phyloP scores from a whole-genome alignment of 805 yeast species.

The Brettanomyces nanus region DNA sequence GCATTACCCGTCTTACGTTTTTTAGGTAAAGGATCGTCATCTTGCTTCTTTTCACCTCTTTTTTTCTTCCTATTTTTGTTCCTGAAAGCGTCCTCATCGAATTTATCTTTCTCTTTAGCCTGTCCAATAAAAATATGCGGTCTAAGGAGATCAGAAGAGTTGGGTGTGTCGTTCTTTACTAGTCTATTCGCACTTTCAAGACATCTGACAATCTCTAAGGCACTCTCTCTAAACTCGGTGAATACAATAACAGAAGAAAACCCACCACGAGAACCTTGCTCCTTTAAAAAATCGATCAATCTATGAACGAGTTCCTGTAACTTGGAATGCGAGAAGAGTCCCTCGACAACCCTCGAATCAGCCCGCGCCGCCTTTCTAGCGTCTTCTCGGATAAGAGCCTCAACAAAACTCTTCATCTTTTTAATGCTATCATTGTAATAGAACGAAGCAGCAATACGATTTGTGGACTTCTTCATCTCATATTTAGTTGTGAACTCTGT shows the following conservation, averaged over 20 bases:
- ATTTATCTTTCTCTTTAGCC: constrained; percentile 61
- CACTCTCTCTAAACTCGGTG: constrained; percentile 85
- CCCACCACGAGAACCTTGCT: constrained; percentile 3
- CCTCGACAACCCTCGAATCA: constrained; percentile 17
- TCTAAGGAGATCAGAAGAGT: constrained; percentile 28
- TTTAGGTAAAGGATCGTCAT: constrained; percentile 11
- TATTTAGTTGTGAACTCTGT: constrained; percentile 51
- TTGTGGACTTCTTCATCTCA: constrained; percentile 49
- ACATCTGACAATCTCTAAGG: constrained; percentile 71
- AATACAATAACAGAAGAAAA: constrained; percentile 76
- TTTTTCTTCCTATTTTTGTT: constrained; percentile 28
- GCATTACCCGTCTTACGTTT: not conserved
- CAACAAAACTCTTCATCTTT: constrained; percentile 36
- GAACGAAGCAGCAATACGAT: constrained; percentile 54
- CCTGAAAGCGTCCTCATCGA: constrained; percentile 47
- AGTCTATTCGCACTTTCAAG: constrained; percentile 34
- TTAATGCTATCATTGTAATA: constrained; percentile 44
- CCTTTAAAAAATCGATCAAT: constrained; percentile 44
- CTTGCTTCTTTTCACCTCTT: constrained; percentile 23
- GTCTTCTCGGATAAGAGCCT: constrained; percentile 29
- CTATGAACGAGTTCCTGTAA: constrained; percentile 51
- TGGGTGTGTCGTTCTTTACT: constrained; percentile 9
- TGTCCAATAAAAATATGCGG: constrained; percentile 95
- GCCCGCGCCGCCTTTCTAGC: constrained; percentile 12
- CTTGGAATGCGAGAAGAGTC: constrained; percentile 61